Conservation (phyloP, 2,329 filamentous ascomycete species). For the Exutisphaerella laricina region DNA sequence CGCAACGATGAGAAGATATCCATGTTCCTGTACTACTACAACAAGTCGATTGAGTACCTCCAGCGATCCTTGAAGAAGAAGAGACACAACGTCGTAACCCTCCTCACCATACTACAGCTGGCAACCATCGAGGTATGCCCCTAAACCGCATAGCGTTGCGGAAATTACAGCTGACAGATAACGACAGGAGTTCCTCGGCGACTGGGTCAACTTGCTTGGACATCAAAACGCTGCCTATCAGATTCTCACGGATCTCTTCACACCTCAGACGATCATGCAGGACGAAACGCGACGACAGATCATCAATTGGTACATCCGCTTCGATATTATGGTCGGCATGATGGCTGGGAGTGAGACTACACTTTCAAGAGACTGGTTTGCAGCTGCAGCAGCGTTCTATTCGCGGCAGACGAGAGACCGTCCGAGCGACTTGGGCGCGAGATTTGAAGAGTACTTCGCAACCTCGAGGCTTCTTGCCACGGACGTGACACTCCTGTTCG, state of each 20-base stretch:
- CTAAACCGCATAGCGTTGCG: too few species aligned
- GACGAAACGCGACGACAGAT: slow-evolving; percentile 67
- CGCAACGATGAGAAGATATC: slow-evolving; percentile 67
- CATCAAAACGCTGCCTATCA: slow-evolving; percentile 87
- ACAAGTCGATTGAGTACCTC: slow-evolving; percentile 74
- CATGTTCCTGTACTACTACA: slow-evolving; percentile 84
- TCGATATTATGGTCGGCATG: slow-evolving; percentile 78
- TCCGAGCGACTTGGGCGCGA: slow-evolving; percentile 59
- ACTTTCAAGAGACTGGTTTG: slow-evolving; percentile 74
- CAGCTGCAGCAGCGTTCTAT: slow-evolving; percentile 58
- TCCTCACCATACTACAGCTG: slow-evolving; percentile 84
- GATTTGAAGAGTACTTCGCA: slow-evolving; percentile 57
- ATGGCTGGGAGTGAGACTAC: slow-evolving; percentile 73
- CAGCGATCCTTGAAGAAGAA: slow-evolving; percentile 66
- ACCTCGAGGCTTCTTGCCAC: slow-evolving; percentile 66
- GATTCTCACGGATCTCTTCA: slow-evolving; percentile 72
- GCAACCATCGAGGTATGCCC: slow-evolving; percentile 79
- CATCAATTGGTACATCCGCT: slow-evolving; percentile 83
- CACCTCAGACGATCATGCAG: slow-evolving; percentile 66
- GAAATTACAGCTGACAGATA: not conserved
- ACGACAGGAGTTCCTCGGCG: slow-evolving; percentile 85
- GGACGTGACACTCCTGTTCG: slow-evolving; percentile 74
- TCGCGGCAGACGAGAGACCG: slow-evolving; percentile 52
- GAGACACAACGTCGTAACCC: slow-evolving; percentile 64
- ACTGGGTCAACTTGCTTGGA: slow-evolving; percentile 89